A percentile compares a stretch with the other conserved stretches of the same genome.
These are phyloP conservation scores for Wallacemonas sp. DNA, from an alignment of 208 protist species.

Conservation along the genomic window DNA sequence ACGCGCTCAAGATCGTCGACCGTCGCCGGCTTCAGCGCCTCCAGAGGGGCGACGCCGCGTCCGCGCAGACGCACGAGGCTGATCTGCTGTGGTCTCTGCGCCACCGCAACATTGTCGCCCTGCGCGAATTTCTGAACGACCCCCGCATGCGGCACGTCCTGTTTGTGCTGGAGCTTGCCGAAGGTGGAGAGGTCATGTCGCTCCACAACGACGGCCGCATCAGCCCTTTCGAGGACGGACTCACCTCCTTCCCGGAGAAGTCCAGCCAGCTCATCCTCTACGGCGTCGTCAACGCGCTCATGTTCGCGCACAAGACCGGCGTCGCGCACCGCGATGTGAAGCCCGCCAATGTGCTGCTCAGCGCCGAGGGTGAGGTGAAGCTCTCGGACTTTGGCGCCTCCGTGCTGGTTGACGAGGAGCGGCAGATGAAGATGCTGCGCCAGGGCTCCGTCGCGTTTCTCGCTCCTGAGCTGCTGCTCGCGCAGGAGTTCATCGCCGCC, in stretches of 20 bases:
- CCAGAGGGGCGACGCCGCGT: conserved; percentile 30
- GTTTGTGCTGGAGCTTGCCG: conserved; percentile 86
- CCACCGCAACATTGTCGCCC: conserved; percentile 90
- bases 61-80: conserved; percentile 78
- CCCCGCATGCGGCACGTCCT: conserved; percentile 79
- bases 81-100: conserved; percentile 92
- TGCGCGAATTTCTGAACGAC: conserved; percentile 95
- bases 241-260: conserved; percentile 29
- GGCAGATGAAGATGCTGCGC: conserved; percentile 29
- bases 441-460: conserved; percentile 74
- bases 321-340: conserved; percentile 82
- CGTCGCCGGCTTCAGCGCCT: conserved; percentile 34
- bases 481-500: conserved; percentile 32
- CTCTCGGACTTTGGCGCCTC: conserved; percentile 78
- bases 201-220: conserved; percentile 53
- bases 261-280: conserved; percentile 34
- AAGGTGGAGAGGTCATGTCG: conserved; percentile 47
- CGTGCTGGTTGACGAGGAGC: conserved; percentile 39
- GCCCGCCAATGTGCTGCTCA: conserved; percentile 73
- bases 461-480: conserved; percentile 65
- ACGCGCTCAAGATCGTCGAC: conserved; percentile 68
- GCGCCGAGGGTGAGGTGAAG: conserved; percentile 59
- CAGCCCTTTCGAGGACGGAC: conserved; percentile 27
- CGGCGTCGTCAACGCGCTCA: conserved; percentile 41
- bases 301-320: conserved; percentile 53